Conservation (phyloP, 495 filamentous ascomycete genomes). For the Daldinia concentrica region DNA sequence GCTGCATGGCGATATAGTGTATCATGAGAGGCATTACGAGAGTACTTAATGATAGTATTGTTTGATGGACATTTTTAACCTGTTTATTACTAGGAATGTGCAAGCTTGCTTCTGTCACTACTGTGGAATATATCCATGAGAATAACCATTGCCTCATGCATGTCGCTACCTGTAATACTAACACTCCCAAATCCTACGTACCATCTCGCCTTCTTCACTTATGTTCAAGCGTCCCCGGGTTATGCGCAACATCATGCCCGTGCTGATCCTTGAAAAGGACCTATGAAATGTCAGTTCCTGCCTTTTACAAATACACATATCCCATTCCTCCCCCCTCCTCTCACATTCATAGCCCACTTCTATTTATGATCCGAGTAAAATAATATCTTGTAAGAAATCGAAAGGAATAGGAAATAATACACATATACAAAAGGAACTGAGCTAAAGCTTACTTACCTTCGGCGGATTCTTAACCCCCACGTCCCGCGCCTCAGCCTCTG, state of each 20-base stretch:
- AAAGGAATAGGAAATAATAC: not conserved
- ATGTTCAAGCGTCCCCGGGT: slow-evolving; percentile 48
- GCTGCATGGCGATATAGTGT: not conserved
- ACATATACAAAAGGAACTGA: no score
- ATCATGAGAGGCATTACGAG: not conserved
- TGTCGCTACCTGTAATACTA: not conserved
- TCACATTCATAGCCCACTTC: no score
- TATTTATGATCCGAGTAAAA: no score
- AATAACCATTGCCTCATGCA: no score
- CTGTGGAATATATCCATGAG: no score
- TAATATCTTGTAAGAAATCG: not conserved
- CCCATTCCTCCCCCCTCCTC: not conserved
- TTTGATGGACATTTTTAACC: not conserved
- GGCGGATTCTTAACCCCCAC: slow-evolving; percentile 56
- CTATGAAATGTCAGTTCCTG: slow-evolving; percentile 4
- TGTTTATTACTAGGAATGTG: not conserved
- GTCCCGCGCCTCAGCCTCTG: slow-evolving; percentile 47
- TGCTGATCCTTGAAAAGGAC: slow-evolving; percentile 51
- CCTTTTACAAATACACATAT: not conserved
- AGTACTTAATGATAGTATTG: not conserved
- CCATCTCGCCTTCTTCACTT: not conserved
- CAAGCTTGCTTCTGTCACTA: not conserved
- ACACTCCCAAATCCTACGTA: not conserved
- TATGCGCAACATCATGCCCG: slow-evolving; percentile 51
- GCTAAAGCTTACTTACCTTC: slow-evolving; percentile 46